phyloP scores from a whole-genome alignment of 2,329 filamentous ascomycete genomes.

The Verticillium alfalfae region DNA sequence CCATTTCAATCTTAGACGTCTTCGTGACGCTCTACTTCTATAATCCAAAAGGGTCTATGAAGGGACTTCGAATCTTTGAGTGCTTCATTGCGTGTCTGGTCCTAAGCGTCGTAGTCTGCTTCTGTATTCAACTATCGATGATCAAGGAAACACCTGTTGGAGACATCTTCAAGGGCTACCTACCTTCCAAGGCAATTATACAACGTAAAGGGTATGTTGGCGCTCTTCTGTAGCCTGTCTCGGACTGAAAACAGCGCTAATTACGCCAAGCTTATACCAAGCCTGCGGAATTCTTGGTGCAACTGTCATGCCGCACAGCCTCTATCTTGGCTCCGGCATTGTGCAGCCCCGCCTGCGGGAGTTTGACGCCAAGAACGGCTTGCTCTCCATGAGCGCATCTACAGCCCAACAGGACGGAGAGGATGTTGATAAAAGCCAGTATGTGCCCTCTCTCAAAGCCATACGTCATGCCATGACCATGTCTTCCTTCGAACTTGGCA shows the following conservation, averaged over 20 bases:
- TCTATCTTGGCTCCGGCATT: constrained; percentile 65
- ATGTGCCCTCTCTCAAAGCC: constrained; percentile 66
- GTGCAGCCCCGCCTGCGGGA: constrained; percentile 61
- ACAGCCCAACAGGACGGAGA: constrained; percentile 13
- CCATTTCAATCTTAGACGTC: constrained; percentile 63
- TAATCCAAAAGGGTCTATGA: constrained; percentile 52
- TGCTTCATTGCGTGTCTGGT: constrained; percentile 58
- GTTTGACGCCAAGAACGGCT: constrained; percentile 54
- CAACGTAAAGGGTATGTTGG: constrained; percentile 41
- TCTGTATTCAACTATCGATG: constrained; percentile 63
- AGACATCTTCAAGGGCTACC: constrained; percentile 59
- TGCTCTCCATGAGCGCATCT: constrained; percentile 36
- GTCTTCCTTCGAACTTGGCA: constrained; percentile 62
- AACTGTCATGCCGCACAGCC: constrained; percentile 66
- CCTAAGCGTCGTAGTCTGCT: constrained; percentile 64
- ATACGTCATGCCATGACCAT: constrained; percentile 70
- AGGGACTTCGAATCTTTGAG: constrained; percentile 57
- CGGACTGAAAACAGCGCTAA: constrained; percentile 1
- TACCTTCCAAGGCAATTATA: constrained; percentile 55
- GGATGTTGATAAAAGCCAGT: constrained; percentile 47
- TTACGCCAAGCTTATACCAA: constrained; percentile 47
- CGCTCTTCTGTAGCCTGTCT: not conserved
- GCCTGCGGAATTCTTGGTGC: constrained; percentile 73
- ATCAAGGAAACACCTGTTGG: constrained; percentile 50
- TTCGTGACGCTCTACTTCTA: constrained; percentile 65